A percentile compares a stretch with the other conserved stretches of the same genome.
Evolutionary conservation across 2,329 filamentous ascomycete genomes (phyloP).

Genomic region (Fusarium penzigii): DNA sequence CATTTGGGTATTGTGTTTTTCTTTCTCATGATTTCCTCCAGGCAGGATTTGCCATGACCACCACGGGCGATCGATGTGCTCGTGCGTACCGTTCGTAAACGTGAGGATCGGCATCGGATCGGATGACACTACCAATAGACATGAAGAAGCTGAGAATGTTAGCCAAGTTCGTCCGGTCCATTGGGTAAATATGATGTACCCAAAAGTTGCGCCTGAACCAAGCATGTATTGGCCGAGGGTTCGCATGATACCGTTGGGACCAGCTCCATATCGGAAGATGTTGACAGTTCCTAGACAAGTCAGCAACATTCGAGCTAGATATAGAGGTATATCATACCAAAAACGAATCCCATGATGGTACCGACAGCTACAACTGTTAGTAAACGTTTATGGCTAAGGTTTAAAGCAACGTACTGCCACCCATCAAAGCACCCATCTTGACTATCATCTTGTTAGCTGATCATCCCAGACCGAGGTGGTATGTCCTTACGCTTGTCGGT

Average conservation of each 20-base stretch:
- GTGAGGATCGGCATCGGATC: conserved; percentile 82
- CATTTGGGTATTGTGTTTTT: conserved; percentile 24
- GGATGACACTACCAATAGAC: conserved; percentile 96
- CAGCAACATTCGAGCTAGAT: conserved; percentile 2
- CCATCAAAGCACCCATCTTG: conserved; percentile 99
- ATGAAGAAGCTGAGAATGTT: conserved; percentile 77
- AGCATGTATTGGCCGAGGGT: conserved; percentile 97
- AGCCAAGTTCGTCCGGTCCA: conserved; percentile 4
- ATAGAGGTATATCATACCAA: conserved; percentile 59
- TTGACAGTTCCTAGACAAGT: conserved; percentile 74
- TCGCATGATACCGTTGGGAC: conserved; percentile 89
- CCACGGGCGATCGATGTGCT: conserved; percentile 72
- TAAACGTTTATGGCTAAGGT: background rate
- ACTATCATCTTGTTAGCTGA: conserved; percentile 29
- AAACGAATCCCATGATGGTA: conserved; percentile 96
- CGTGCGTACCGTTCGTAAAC: conserved; percentile 74
- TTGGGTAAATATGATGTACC: conserved; percentile 53
- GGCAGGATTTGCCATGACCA: conserved; percentile 47
- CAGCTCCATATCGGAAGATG: conserved; percentile 93
- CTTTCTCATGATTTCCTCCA: conserved; percentile 36
- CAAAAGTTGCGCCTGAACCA: conserved; percentile 92
- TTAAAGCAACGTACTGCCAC: conserved; percentile 72
- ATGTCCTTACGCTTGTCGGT: conserved; percentile 54
- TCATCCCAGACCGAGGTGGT: conserved; percentile 5
- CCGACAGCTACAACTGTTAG: conserved; percentile 72